A percentile compares a stretch with the other conserved stretches of the same genome.
Evolutionary conservation across 2,329 filamentous ascomycete species (phyloP).

Genomic region (Xylaria sp.): DNA sequence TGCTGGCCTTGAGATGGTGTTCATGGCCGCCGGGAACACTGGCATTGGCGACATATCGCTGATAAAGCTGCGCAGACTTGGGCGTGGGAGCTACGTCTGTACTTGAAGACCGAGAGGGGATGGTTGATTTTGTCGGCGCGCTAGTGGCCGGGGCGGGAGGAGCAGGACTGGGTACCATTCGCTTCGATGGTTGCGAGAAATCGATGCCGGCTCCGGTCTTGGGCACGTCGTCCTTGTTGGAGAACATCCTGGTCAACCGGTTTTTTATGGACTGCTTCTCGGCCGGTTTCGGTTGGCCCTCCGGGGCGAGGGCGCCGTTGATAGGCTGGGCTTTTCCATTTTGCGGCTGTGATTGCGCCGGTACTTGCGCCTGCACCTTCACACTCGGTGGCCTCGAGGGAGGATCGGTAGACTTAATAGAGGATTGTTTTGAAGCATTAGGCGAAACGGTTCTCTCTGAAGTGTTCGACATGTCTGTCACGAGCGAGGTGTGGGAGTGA

Average conservation of each 20-base stretch:
- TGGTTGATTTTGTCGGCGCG: slow-evolving; percentile 49
- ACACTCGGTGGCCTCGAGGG: slow-evolving; percentile 47
- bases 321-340: slow-evolving; percentile 45
- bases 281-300: slow-evolving; percentile 53
- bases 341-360: slow-evolving; percentile 37
- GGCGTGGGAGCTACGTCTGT: slow-evolving; percentile 39
- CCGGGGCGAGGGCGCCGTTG: slow-evolving; percentile 49
- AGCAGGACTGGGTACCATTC: slow-evolving; percentile 43
- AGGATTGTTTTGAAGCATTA: slow-evolving; percentile 49
- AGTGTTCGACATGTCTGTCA: slow-evolving; percentile 49
- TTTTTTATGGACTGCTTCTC: slow-evolving; percentile 72
- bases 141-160: slow-evolving; percentile 51
- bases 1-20: slow-evolving; percentile 88
- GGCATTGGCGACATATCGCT: slow-evolving; percentile 64
- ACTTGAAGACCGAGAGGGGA: slow-evolving; percentile 46
- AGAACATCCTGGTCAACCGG: slow-evolving; percentile 73
- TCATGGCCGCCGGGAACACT: slow-evolving; percentile 77
- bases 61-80: slow-evolving; percentile 49
- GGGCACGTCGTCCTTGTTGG: slow-evolving; percentile 62
- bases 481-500: slow-evolving; percentile 11
- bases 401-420: slow-evolving; percentile 50
- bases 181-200: slow-evolving; percentile 49
- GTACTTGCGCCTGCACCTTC: slow-evolving; percentile 38
- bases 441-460: slow-evolving; percentile 50
- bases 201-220: slow-evolving; percentile 52